Evolutionary conservation across 1,139 yeast genomes (phyloP), one percentile per base, ranked within the genome.

Genomic region (Pichiaceae sp.): DNA sequence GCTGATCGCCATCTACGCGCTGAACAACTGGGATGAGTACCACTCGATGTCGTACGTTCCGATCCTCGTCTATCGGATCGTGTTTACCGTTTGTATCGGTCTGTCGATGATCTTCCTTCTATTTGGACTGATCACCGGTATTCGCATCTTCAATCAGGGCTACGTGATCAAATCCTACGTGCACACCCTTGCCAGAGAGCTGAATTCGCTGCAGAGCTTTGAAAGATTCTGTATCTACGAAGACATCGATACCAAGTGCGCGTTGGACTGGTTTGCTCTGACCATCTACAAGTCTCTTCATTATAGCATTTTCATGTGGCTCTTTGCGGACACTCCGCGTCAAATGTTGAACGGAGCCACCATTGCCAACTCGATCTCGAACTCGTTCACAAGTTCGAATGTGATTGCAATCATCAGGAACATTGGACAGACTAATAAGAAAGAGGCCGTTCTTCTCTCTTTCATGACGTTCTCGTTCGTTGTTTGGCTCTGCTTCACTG

Each of bases 281-380:
- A 73, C 74, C 48, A 70, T 79, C 4, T 84, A 76, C 56, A 48
- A 45, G 19, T 40, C 49, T 3, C 49, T 42, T 38, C 54, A 54
- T 39, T 75, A 74, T 50, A 80, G 84, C 40, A 59, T 84, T 38
- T 77, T 78, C 45, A 70, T 72, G 34, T 84, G 91, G 53, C 54
- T 78, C 14, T 63, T 83, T 32, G 89, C 95, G 1, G 95, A 86
- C 49, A 71, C 89, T 4, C 96, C 96, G n/a, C 72, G 96, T 57
- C 96, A 86, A 59, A 80, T 81, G 3, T 72, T 86, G 47, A 86
- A 86, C 54, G 82, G 87, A 20, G 62, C 83, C 46, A 84, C 96
- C 0, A 75, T 75, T 16, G 59, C 58, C 2, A 57, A 72, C 34
- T 52, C 66, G 33, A 52, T 69, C 17, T 68, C 82, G 4, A 69